Base-by-base conservation (phyloP, 768 basidiomycete genomes). In the Lactarius indigo region DNA sequence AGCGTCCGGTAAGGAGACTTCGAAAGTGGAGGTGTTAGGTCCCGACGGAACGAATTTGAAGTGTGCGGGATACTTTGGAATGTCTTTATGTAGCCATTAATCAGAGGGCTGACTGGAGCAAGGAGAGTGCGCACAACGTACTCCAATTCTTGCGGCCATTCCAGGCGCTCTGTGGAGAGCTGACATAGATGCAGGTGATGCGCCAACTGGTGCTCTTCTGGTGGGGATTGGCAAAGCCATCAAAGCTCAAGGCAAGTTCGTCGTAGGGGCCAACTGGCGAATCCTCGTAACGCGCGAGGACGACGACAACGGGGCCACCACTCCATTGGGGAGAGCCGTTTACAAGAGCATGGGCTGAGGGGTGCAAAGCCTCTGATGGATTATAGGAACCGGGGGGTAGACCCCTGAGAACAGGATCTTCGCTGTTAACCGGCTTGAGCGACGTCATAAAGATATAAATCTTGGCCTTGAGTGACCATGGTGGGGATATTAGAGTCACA, bases 181-280 rank as follows among this genome's bases (percentile, higher is more conserved):
- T 64, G 15, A 70, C 69, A 47, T 62, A 70, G 37, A 65, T 68
- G 23, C 57, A 64, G 18, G 67, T 64, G 50, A 68, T 62, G 2
- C 69, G 63, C 6, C 20, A 17, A 10, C 39, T 30, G 3, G 57
- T 57, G 3, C 62, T 12, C 41, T 57, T 57, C n/a, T 61, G 39
- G 18, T 55, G 10, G 9, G 69, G 69, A 30, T 59, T 61, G 15
- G 28, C 4, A 33, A 57, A 68, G 2, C 39, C 50, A 8, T 54
- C 41, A 2, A 60, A 23, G 1, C 13, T 1, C 26, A 59, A 20
- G 20, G 64, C 44, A 5, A 70, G 69, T n/a, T 70, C 69, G 26
- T 70, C 69, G 67, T 70, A 70, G 12, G 69, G 59, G 5, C 69
- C 69, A 26, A 64, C 50, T 17, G 69, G 69, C 9, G 63, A 57